Evolutionary conservation across 257 asterid species (phyloP).

Genomic region (Striga asiatica): DNA sequence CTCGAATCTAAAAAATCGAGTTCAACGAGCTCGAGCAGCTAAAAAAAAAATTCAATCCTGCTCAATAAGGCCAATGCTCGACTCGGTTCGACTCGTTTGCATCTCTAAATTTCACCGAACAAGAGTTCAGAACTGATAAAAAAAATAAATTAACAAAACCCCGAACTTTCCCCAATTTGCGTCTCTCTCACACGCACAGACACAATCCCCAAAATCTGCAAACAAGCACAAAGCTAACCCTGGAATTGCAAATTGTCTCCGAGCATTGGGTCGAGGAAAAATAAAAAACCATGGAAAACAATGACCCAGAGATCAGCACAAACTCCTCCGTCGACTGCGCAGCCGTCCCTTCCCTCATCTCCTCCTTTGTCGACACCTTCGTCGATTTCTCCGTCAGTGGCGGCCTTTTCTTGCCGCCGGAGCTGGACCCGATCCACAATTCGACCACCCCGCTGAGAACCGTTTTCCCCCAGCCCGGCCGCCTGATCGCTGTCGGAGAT

Average conservation of each 20-base stretch:
- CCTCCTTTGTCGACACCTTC: constrained; percentile 68
- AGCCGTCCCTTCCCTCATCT: constrained; percentile 42
- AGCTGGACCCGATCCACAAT: constrained; percentile 13
- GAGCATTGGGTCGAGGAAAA: background rate
- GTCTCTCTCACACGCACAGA: background rate
- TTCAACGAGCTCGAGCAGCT: too few relatives aligned
- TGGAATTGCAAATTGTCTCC: background rate
- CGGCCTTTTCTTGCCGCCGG: constrained; percentile 62
- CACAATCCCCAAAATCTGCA: background rate
- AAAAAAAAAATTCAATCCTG: too few relatives aligned
- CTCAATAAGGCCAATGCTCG: too few relatives aligned
- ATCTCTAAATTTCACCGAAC: too few relatives aligned
- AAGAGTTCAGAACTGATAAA: too few relatives aligned
- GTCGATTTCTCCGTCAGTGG: constrained; percentile 90
- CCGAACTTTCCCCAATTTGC: background rate
- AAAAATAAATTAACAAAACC: too few relatives aligned
- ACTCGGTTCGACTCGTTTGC: too few relatives aligned
- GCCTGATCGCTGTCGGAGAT: constrained; percentile 85
- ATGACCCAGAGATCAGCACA: constrained; percentile 15
- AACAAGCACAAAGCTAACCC: background rate
- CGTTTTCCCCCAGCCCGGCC: constrained; percentile 46
- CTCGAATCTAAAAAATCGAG: too few relatives aligned
- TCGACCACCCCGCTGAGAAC: constrained; percentile 29
- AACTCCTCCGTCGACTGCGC: constrained; percentile 36
- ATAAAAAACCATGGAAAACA: background rate